These are phyloP conservation scores for Tetrapisispora phaffii DNA, from an alignment of 805 yeast species.

Conservation along the genomic window DNA sequence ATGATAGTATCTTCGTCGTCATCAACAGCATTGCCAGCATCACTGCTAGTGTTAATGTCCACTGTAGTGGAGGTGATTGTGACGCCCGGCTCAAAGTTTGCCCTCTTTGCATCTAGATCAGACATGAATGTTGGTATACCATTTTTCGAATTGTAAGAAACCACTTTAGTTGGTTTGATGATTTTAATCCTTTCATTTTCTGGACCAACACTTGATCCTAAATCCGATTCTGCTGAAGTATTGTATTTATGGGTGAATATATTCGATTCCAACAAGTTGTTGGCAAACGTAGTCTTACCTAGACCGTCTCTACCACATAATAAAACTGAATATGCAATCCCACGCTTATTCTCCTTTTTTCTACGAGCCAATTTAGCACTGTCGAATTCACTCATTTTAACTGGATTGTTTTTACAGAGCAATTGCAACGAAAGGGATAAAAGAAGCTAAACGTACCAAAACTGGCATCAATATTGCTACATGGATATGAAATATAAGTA, in stretches of 20 bases:
- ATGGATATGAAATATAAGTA: no score
- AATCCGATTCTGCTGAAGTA: slow-evolving; percentile 16
- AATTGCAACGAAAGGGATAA: no score
- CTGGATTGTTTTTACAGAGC: neutral
- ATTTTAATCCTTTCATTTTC: slow-evolving; percentile 16
- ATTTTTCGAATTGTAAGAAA: slow-evolving; percentile 51
- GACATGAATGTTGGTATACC: slow-evolving; percentile 51
- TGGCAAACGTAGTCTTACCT: slow-evolving; percentile 70
- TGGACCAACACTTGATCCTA: slow-evolving; percentile 9
- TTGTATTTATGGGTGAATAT: slow-evolving; percentile 52
- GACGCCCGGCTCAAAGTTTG: slow-evolving; percentile 62
- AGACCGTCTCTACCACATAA: slow-evolving; percentile 66
- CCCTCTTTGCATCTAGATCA: slow-evolving; percentile 51
- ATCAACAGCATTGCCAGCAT: neutral
- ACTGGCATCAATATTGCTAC: no score
- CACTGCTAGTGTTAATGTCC: slow-evolving; percentile 18
- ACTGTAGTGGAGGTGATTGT: slow-evolving; percentile 45
- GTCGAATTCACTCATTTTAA: slow-evolving; percentile 5
- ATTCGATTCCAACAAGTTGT: slow-evolving; percentile 53
- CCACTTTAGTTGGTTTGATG: slow-evolving; percentile 28
- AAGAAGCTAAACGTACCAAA: no score
- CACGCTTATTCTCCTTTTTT: slow-evolving; percentile 61
- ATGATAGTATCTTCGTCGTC: slow-evolving; percentile 32
- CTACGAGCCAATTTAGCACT: slow-evolving; percentile 32
- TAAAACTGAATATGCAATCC: slow-evolving; percentile 64